Evolutionary conservation across 2,329 filamentous ascomycete species (phyloP).

Genomic region (Diaporthe amygdali): DNA sequence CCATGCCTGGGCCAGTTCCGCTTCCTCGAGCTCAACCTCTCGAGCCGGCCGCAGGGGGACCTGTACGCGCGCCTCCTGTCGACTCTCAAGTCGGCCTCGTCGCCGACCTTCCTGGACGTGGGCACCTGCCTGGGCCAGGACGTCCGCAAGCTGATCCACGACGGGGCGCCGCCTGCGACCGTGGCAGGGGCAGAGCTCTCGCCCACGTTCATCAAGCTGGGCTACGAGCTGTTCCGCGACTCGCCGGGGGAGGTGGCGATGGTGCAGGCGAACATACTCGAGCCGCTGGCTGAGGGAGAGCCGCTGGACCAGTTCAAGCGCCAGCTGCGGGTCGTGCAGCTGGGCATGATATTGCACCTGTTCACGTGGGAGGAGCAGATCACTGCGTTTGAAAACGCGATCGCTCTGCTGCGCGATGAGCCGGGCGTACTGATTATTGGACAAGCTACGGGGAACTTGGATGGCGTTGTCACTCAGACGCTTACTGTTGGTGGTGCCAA

Average conservation of each 20-base stretch:
- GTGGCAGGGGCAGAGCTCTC: constrained; percentile 42
- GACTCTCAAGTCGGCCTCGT: constrained; percentile 26
- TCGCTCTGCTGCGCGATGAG: constrained; percentile 34
- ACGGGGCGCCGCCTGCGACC: constrained; percentile 36
- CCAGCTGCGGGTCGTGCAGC: constrained; percentile 38
- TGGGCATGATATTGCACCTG: constrained; percentile 45
- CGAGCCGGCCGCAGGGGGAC: constrained; percentile 30
- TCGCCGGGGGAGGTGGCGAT: constrained; percentile 30
- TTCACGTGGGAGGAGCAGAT: constrained; percentile 43
- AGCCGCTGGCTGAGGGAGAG: constrained; percentile 33
- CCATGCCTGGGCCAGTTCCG: constrained; percentile 48
- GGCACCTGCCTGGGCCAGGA: constrained; percentile 50
- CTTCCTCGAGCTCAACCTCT: constrained; percentile 46
- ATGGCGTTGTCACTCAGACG: constrained; percentile 10
- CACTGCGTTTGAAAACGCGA: constrained; percentile 32
- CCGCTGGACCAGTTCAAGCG: constrained; percentile 35
- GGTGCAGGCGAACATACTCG: constrained; percentile 39
- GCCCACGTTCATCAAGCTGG: constrained; percentile 42
- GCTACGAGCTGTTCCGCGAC: constrained; percentile 46
- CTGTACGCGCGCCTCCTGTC: constrained; percentile 35
- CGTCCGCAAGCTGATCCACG: constrained; percentile 44
- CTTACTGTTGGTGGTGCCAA: constrained; percentile 14
- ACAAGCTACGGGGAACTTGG: constrained; percentile 31
- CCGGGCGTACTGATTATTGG: constrained; percentile 38
- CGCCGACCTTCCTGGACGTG: constrained; percentile 44